Base-by-base conservation (phyloP, 2,329 filamentous ascomycete genomes). In the Curvularia spicifera region DNA sequence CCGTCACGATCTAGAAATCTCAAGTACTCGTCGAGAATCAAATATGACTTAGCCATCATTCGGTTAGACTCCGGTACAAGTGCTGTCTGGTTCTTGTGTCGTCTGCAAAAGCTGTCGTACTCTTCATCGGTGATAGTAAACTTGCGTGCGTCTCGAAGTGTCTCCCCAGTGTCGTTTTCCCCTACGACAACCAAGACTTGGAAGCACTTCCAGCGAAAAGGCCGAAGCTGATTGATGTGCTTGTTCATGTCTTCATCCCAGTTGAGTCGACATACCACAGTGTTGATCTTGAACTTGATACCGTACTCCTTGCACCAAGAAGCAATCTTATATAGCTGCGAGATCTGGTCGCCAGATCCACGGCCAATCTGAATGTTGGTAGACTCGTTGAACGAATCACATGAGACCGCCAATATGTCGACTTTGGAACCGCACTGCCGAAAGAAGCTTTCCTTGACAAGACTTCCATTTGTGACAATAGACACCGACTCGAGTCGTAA, bases 191-290 rank as follows among this genome's bases (percentile, higher is more conserved):
- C 44, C 37, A 57, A 39, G 31, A 51, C 53, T 12, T 57, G 50
- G 39, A 57, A 53, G 1, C 43, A 24, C 22, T 24, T 24, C 22
- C 22, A 24, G 22, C 13, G 29, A 42, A 67, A 72, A 74, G 12
- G 75, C n/a, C 44, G 50, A 26, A 57, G 50, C 39, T 49, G 28
- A 6, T 49, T 37, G 12, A 57, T 49, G 3, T 53, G 26, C 37
- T 29, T 45, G 10, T 35, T 31, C 50, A 53, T 57, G 8, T 57
- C 50, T 53, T 57, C 50, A 18, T 53, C 18, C 45, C 39, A 57
- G 29, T 57, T 57, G 45, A 45, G 35, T 0, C 35, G 26, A 8
- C 53, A 53, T 7, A 57, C 55, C 4, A 57, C 55, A 2, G 55
- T 57, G 20, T 57, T 57, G 0, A 57, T 29, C 45, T 57, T 53